Evolutionary conservation across 495 filamentous ascomycete species (phyloP), one percentile per base, ranked within the genome.

Genomic region (Saxispiralis lemnorum): DNA sequence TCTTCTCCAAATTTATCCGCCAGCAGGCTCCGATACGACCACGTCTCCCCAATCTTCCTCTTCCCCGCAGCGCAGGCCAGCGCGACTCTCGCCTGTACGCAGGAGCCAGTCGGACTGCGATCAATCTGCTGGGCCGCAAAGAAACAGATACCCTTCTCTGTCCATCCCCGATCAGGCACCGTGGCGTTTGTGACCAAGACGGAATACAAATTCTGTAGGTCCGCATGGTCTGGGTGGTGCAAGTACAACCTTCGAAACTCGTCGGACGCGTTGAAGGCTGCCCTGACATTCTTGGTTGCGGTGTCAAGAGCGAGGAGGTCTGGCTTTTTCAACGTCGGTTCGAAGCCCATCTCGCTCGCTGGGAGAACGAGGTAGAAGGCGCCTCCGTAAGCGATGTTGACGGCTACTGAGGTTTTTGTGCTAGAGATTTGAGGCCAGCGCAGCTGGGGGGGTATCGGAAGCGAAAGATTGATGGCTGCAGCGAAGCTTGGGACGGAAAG

Each of bases 81-180:
- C 19, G 46, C 46, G n/a, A 53, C 37, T 34, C 46, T 41, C 2
- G 50, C 50, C 21, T 39, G 35, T 14, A 49, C 50, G 10, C 46
- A 42, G 12, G 43, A 45, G 7, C 51, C 51, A 5, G 51, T 53
- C 2, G 51, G 51, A 14, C 42, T 47, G 9, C 51, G 42, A 19
- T 53, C 51, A 35, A 53, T 40, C 30, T 50, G 47, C 14, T 34
- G 30, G 30, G 46, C 42, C 13, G 51, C 47, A 36, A 51, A 53
- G 39, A 50, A 46, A 28, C 47, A 51, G 2, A 53, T 19, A 3
- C 47, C 47, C 20, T 38, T 35, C 34, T 53, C 50, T 15, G 38
- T 36, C 13, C n/a, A 5, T 4, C 7, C 9, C 11, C 18, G 21
- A 18, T 1, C 2, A 16, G 44, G 19, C 28, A 14, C 35, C 19